Evolutionary conservation across 345 rosid species (phyloP), one percentile per base, ranked within the genome.

Genomic region (Eucalyptus melliodora): DNA sequence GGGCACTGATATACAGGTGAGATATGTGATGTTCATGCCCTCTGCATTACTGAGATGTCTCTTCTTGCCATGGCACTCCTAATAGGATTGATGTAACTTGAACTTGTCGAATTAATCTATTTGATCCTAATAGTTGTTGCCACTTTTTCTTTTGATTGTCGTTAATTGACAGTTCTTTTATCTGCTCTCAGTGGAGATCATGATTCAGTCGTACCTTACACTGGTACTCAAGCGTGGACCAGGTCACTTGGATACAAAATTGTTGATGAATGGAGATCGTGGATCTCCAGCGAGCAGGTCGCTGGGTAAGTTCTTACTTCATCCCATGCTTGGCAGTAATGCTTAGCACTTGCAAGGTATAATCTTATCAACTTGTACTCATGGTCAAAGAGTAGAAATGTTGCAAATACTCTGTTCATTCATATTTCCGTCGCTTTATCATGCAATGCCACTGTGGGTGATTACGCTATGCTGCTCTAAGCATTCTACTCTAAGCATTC

Each of bases 1-100:
- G 92, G 51, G 95, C 94, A 10, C 93, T 93, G 16, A 91, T 93
- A 19, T 93, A 90, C 90, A 93, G 93, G 95, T 93, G 89, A 45
- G 6, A 31, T 37, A n/a, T 11, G 83, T 11, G 83, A 72, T 11
- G 23, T 72, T 72, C 83, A 37, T 37, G 83, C 45, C 27, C 83
- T 37, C 45, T 72, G 45, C 83, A 72, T 72, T 37, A 37, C 83
- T 72, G 83, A 72, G 82, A 34, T 21, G 11, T 72, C 83, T 72
- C 26, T 37, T 72, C 27, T 5, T 37, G 45, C 27, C 45, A 5
- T 30, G 72, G 72, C 72, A 30, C 17, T 65, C 37, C 37, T 6
- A 30, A 30, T 30, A 62, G 34, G 81, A 69, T 69, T 69, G 23
- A 16, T 69, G 42, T 69, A 34, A 69, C 24, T 69, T 9, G 19